Percentiles rank a stretch among this genome's conserved stretches.
Conservation (phyloP, 306 rosid species). For the Arachis hypogaea region DNA sequence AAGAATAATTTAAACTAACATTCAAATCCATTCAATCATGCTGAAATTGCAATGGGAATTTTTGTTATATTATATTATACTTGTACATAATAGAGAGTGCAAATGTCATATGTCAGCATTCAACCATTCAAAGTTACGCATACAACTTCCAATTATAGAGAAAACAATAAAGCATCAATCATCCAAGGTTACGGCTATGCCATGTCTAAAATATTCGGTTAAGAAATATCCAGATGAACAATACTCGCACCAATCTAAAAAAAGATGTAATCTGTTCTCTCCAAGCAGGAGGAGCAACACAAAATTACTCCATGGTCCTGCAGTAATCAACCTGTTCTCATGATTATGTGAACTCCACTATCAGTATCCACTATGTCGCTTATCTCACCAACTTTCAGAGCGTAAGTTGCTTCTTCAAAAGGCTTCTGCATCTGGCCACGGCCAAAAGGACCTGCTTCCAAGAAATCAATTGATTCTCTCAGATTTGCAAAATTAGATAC, state of each 20-base stretch:
- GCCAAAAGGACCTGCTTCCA: constrained; percentile 82
- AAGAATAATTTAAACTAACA: too few relatives aligned
- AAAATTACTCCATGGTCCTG: constrained; percentile 2
- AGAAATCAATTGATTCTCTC: constrained; percentile 22
- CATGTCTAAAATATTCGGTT: constrained; percentile 44
- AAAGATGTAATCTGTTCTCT: constrained; percentile 32
- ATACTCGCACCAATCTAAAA: constrained; percentile 37
- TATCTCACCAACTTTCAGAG: constrained; percentile 80
- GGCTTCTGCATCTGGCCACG: constrained; percentile 99
- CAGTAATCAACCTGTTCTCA: constrained; percentile 68
- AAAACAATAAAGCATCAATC: constrained; percentile 43
- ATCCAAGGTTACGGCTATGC: constrained; percentile 44
- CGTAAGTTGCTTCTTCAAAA: constrained; percentile 83
- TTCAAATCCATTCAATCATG: too few relatives aligned
- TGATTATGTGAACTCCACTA: constrained; percentile 90
- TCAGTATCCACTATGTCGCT: constrained; percentile 94
- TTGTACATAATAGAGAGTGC: constrained; percentile 19
- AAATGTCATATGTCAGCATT: constrained; percentile 18
- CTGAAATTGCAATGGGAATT: too few relatives aligned
- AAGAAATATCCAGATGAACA: constrained; percentile 36
- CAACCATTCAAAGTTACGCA: constrained; percentile 43
- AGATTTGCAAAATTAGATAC: not conserved
- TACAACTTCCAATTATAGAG: constrained; percentile 36
- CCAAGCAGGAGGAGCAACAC: constrained; percentile 28
- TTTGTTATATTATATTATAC: too few relatives aligned